phyloP scores from a whole-genome alignment of 1,284 basidiomycete species.

The Neotropicomus parvogracilis region DNA sequence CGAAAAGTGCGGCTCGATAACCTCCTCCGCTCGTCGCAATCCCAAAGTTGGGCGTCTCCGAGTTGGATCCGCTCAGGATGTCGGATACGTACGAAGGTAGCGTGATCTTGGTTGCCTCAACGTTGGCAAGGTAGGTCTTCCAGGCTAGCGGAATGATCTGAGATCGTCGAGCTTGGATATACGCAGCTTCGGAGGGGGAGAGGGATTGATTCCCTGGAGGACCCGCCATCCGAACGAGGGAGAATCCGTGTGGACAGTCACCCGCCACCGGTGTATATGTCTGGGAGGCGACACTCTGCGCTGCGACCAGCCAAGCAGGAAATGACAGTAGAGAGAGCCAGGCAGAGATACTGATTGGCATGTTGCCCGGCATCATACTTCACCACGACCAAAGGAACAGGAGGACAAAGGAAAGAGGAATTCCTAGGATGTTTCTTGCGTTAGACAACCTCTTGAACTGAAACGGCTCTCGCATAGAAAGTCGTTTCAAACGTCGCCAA shows the following conservation, averaged over 20 bases:
- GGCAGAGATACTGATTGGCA: neutral
- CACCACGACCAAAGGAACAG: too few relatives aligned
- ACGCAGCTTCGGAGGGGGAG: conserved; percentile 29
- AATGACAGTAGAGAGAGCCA: conserved; percentile 16
- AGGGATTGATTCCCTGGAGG: conserved; percentile 26
- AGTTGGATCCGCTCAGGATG: conserved; percentile 29
- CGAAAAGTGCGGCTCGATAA: conserved; percentile 47
- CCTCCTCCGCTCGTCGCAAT: conserved; percentile 47
- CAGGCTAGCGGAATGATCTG: conserved; percentile 31
- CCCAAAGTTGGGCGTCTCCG: conserved; percentile 36
- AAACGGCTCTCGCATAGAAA: too few relatives aligned
- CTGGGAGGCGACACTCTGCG: conserved; percentile 23
- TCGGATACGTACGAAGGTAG: conserved; percentile 36
- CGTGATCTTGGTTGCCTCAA: conserved; percentile 24
- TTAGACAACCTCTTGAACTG: too few relatives aligned
- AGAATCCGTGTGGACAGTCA: conserved; percentile 31
- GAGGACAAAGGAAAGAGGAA: too few relatives aligned
- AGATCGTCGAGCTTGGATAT: conserved; percentile 30
- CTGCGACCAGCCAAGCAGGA: conserved; percentile 9
- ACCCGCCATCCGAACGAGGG: conserved; percentile 34
- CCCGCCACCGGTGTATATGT: conserved; percentile 27
- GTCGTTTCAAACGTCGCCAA: too few relatives aligned
- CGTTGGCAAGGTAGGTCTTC: conserved; percentile 35
- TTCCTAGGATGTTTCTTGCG: too few relatives aligned
- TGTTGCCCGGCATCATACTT: too few relatives aligned